Percentiles rank a stretch among this genome's conserved stretches.
These are phyloP conservation scores for Phyllosticta capitalensis DNA, from an alignment of 2,329 filamentous ascomycete genomes.

Conservation along the genomic window DNA sequence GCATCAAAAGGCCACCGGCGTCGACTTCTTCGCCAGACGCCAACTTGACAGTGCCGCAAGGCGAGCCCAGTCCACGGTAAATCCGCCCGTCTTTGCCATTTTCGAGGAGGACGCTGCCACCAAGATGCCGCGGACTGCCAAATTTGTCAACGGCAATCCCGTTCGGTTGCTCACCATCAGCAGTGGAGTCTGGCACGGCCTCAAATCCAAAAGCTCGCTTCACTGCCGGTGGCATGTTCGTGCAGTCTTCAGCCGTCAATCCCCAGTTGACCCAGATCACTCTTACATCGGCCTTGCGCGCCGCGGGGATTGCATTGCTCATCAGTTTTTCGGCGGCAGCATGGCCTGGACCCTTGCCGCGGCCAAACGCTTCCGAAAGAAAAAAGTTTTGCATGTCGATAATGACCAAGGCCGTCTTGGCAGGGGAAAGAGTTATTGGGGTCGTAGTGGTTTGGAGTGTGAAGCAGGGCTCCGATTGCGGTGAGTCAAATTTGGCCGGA, in stretches of 20 bases:
- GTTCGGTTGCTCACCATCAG: constrained; percentile 7
- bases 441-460: constrained; percentile 19
- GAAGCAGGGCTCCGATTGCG: constrained; percentile 13
- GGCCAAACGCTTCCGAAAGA: constrained; percentile 22
- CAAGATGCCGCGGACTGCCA: constrained; percentile 14
- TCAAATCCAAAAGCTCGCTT: constrained; percentile 29
- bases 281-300: constrained; percentile 28
- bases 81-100: constrained; percentile 15
- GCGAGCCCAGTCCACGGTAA: constrained; percentile 26
- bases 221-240: constrained; percentile 29
- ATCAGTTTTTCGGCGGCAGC: constrained; percentile 22
- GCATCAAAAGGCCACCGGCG: constrained; percentile 29
- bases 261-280: constrained; percentile 37
- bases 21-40: constrained; percentile 17
- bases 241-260: constrained; percentile 26
- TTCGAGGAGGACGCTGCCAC: constrained; percentile 12
- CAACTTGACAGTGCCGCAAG: constrained; percentile 16
- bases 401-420: constrained; percentile 30
- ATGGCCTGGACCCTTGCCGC: constrained; percentile 16
- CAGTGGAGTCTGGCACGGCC: constrained; percentile 15
- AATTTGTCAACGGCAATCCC: constrained; percentile 25
- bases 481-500: constrained; percentile 21
- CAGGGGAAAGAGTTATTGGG: constrained; percentile 25
- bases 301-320: constrained; percentile 29
- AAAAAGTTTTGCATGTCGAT: constrained; percentile 39